Percentiles rank a stretch among this genome's conserved stretches.
Conservation (phyloP, 768 basidiomycete genomes). For the Amanita subjunquillea region DNA sequence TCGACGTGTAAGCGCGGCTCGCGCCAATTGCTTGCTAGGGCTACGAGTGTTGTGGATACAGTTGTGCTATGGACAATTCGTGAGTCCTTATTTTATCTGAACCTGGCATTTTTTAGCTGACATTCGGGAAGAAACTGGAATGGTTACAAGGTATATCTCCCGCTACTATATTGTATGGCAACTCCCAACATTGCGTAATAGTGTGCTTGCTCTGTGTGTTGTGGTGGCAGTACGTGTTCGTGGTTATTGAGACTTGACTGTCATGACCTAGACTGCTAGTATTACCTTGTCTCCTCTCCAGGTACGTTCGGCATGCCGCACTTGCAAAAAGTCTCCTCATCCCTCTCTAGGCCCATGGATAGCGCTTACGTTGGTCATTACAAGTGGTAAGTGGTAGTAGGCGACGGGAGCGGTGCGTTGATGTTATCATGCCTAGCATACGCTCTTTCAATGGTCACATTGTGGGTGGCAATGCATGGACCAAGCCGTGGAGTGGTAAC, state of each 20-base stretch:
- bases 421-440: neutral
- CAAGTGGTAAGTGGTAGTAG: neutral
- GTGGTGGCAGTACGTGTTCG: neutral
- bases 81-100: neutral
- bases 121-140: neutral
- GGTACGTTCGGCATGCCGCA: neutral
- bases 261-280: neutral
- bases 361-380: neutral
- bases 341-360: neutral
- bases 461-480: neutral
- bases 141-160: neutral
- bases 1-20: neutral
- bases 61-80: neutral
- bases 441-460: neutral
- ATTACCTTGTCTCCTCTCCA: neutral
- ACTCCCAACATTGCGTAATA: neutral
- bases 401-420: neutral
- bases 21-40: neutral
- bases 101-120: neutral
- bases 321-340: neutral
- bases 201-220: neutral
- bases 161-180: neutral
- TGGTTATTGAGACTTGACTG: neutral
- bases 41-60: neutral
- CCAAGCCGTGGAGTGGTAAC: neutral